Conservation (phyloP, 2,329 filamentous ascomycete genomes). For the Alternaria arbusti region DNA sequence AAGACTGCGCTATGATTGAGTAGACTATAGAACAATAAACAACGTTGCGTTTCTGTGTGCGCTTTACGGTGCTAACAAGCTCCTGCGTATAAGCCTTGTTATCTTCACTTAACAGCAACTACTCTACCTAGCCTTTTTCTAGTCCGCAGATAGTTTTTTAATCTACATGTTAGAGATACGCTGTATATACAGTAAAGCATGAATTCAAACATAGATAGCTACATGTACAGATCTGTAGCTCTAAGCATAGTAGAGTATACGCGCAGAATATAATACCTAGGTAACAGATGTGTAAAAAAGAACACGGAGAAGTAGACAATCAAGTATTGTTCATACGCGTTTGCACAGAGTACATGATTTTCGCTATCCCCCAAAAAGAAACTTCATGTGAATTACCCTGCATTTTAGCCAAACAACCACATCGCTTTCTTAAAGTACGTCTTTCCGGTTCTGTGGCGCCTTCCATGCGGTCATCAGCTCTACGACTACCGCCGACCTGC, state of each 20-base stretch:
- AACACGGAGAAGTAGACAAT: background rate
- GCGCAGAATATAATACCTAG: background rate
- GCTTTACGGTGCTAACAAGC: background rate
- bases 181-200: background rate
- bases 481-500: background rate
- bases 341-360: background rate
- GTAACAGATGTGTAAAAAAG: background rate
- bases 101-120: no score
- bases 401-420: background rate
- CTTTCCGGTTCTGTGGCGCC: background rate
- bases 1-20: accelerated
- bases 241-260: background rate
- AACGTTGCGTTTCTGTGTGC: background rate
- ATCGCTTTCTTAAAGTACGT: accelerated
- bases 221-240: background rate
- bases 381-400: no score
- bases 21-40: background rate
- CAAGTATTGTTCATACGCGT: background rate
- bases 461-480: background rate
- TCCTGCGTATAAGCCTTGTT: no score
- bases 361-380: no score
- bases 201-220: background rate
- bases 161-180: background rate
- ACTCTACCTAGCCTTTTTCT: no score
- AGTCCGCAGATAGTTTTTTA: no score